A percentile compares a stretch with the other conserved stretches of the same genome.
Evolutionary conservation across 169 alveolate genomes (phyloP).

Genomic region (Plasmodium blacklocki): DNA sequence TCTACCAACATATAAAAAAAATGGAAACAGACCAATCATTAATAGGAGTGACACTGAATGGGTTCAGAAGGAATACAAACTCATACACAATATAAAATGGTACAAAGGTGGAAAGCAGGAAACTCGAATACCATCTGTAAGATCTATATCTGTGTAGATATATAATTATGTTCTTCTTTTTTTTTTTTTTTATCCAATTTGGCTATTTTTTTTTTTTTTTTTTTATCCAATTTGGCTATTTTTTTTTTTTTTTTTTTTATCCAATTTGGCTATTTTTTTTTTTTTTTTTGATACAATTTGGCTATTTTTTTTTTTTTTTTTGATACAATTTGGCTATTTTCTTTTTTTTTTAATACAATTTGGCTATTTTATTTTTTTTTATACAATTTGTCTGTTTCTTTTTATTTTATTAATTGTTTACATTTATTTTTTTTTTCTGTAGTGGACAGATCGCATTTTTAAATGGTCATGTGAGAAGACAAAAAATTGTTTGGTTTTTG

Average conservation of each 20-base stretch:
- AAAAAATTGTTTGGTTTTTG: constrained; percentile 79
- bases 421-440: constrained; percentile 3
- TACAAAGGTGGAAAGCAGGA: constrained; percentile 85
- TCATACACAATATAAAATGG: constrained; percentile 85
- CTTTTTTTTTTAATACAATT: background rate
- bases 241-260: background rate
- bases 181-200: background rate
- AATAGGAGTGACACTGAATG: constrained; percentile 79
- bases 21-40: constrained; percentile 84
- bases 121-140: constrained; percentile 86
- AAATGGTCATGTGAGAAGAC: constrained; percentile 85
- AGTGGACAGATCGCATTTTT: constrained; percentile 87
- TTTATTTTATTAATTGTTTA: background rate
- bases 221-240: background rate
- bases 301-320: background rate
- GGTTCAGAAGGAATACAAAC: constrained; percentile 85
- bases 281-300: background rate
- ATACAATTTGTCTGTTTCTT: background rate
- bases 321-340: background rate
- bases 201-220: background rate
- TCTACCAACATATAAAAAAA: constrained; percentile 89
- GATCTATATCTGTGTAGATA: background rate
- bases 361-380: background rate
- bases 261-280: background rate
- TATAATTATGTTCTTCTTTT: background rate